Percentiles rank a stretch among this genome's conserved stretches.
phyloP scores from a whole-genome alignment of 108 stramenopile genomes.

The Discostella pseudostelligera region DNA sequence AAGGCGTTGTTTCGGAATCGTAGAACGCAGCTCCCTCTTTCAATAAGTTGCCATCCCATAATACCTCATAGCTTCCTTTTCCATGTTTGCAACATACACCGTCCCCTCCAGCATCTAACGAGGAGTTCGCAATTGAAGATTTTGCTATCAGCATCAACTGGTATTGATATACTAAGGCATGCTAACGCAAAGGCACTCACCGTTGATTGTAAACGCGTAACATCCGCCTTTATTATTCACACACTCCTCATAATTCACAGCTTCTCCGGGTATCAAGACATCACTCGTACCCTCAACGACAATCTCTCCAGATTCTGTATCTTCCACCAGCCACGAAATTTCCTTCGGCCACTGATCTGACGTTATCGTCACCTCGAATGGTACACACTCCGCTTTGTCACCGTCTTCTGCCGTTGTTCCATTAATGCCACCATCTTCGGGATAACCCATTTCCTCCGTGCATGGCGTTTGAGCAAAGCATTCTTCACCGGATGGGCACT shows the following conservation, averaged over 20 bases:
- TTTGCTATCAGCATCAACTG: not conserved
- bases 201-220: conserved; percentile 31
- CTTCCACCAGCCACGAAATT: conserved; percentile 29
- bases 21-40: conserved; percentile 39
- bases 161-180: not conserved
- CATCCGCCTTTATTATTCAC: conserved; percentile 33
- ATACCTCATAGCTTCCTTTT: conserved; percentile 38
- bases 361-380: conserved; percentile 38
- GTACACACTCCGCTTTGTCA: conserved; percentile 20
- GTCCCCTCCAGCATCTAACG: conserved; percentile 42
- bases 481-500: conserved; percentile 32
- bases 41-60: conserved; percentile 28
- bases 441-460: conserved; percentile 44
- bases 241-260: conserved; percentile 22
- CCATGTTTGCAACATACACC: conserved; percentile 52
- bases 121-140: not conserved
- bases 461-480: conserved; percentile 38
- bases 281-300: conserved; percentile 31
- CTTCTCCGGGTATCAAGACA: conserved; percentile 27
- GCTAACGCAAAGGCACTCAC: not conserved
- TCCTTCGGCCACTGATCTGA: conserved; percentile 49
- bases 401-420: conserved; percentile 10
- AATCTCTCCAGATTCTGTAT: conserved; percentile 28
- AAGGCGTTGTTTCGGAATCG: conserved; percentile 26
- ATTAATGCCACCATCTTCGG: conserved; percentile 15